These are phyloP conservation scores for Ustilago bromivora DNA, from an alignment of 1,284 basidiomycete genomes.

Conservation along the genomic window DNA sequence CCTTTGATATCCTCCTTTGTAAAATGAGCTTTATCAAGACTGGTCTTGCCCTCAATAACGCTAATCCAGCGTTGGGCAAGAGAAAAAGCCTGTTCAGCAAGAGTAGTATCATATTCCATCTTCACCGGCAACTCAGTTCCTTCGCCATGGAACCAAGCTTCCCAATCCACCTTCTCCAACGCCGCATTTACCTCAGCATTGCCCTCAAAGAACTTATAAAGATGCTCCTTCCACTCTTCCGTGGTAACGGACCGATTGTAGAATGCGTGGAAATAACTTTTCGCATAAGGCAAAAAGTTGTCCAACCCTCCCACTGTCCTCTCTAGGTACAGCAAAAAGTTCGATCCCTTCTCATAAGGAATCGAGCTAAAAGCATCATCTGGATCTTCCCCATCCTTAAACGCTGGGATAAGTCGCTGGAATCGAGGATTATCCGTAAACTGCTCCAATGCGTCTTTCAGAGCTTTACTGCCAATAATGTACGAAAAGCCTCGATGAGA, in stretches of 20 bases:
- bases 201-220: slow-evolving; percentile 81
- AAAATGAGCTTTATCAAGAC: slow-evolving; percentile 46
- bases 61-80: slow-evolving; percentile 83
- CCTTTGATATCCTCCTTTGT: slow-evolving; percentile 55
- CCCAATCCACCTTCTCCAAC: slow-evolving; percentile 77
- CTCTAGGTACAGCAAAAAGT: slow-evolving; percentile 79
- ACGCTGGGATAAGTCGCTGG: slow-evolving; percentile 87
- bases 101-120: slow-evolving; percentile 83
- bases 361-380: slow-evolving; percentile 73
- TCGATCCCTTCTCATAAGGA: slow-evolving; percentile 81
- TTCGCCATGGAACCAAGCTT: slow-evolving; percentile 89
- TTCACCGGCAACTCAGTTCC: slow-evolving; percentile 81
- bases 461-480: slow-evolving; percentile 80
- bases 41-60: slow-evolving; percentile 34
- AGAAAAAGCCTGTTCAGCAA: slow-evolving; percentile 76
- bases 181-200: slow-evolving; percentile 71
- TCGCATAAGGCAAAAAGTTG: slow-evolving; percentile 73
- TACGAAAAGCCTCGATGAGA: slow-evolving; percentile 85
- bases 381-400: slow-evolving; percentile 80
- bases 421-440: slow-evolving; percentile 75
- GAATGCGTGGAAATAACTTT: slow-evolving; percentile 77
- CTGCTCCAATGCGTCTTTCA: slow-evolving; percentile 79
- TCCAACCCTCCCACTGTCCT: slow-evolving; percentile 86
- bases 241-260: slow-evolving; percentile 86
- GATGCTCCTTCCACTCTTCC: slow-evolving; percentile 85